Evolutionary conservation across 2,329 filamentous ascomycete genomes (phyloP), one percentile per base, ranked within the genome.

Genomic region (Paracorniculantispora psalliotae): DNA sequence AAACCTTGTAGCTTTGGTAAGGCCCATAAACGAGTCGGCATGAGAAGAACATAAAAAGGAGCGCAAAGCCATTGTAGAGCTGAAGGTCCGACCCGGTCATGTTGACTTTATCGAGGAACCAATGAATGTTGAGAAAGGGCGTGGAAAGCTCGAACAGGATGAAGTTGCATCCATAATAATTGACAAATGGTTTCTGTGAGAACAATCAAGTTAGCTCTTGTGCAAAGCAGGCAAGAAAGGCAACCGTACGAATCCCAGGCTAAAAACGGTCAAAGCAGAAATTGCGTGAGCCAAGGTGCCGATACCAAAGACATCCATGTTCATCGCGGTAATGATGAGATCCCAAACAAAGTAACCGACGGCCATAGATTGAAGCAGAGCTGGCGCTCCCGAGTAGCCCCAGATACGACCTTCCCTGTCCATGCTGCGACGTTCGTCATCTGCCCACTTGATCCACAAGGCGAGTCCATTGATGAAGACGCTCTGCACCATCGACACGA

Each of bases 331-430:
- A 62, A 92, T 81, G 63, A 86, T 75, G 53, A 94, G 73, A 69
- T 96, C 91, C 89, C 90, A 96, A 53, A 93, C 73, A 69, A 96
- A 96, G 71, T 96, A 96, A 10, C 91, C 91, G 23, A 85, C 80
- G 1, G 89, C 90, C 65, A 92, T 80, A 10, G 86, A 87, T 73
- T 92, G 89, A 57, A 92, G 82, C 77, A 93, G 81, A 46, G 87
- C 90, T 33, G 80, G 79, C 17, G 81, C 82, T 30, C 88, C 88
- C 8, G 86, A 89, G 69, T 96, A 94, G 30, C 89, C 90, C 83
- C 87, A 92, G 25, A 94, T 77, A 30, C 88, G 82, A 69, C 86
- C 84, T 66, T 86, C 78, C 76, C 81, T 84, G 66, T 83, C 77
- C 84, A 91, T 90, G 49, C 75, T 75, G 65, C 73, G 77, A 61